phyloP scores from a whole-genome alignment of 2,329 filamentous ascomycete genomes.

The Coccinonectria pachysandricola region DNA sequence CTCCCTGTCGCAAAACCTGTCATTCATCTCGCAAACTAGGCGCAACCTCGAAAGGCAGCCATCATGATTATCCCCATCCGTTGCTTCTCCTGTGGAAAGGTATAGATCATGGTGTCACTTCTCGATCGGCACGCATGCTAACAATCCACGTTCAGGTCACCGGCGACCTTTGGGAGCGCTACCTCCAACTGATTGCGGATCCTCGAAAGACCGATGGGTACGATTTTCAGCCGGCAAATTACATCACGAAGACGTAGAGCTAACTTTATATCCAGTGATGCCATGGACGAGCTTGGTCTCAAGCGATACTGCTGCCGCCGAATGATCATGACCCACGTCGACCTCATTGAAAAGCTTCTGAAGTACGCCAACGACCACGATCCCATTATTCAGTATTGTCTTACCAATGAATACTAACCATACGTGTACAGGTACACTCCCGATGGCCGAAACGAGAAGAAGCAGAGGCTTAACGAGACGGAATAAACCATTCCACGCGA shows the following conservation, averaged over 20 bases:
- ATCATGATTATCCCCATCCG: slow-evolving; percentile 98
- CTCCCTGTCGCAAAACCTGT: slow-evolving; percentile 15
- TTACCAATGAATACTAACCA: slow-evolving; percentile 12
- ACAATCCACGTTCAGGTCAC: slow-evolving; percentile 64
- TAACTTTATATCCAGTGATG: slow-evolving; percentile 53
- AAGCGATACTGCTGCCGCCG: slow-evolving; percentile 97
- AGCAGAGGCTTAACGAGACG: slow-evolving; percentile 31
- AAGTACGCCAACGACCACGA: slow-evolving; percentile 50
- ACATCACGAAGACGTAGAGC: slow-evolving; percentile 2
- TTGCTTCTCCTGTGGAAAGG: slow-evolving; percentile 99
- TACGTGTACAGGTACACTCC: slow-evolving; percentile 42
- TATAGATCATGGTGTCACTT: slow-evolving; percentile 29
- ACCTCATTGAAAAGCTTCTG: slow-evolving; percentile 95
- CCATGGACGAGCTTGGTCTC: slow-evolving; percentile 88
- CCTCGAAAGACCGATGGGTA: slow-evolving; percentile 61
- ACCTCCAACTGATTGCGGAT: slow-evolving; percentile 78
- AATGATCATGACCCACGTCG: slow-evolving; percentile 99
- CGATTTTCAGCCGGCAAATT: slow-evolving; percentile 15
- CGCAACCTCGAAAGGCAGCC: slow-evolving; percentile 15
- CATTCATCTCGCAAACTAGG: slow-evolving; percentile 4
- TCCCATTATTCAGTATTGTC: neutral
- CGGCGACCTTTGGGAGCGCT: slow-evolving; percentile 94
- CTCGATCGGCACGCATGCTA: slow-evolving; percentile 14
- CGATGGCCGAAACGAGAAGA: slow-evolving; percentile 53
- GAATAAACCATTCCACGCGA: slow-evolving; percentile 13